A percentile compares a stretch with the other conserved stretches of the same genome.
Conservation (phyloP, 106 monocot genomes). For the Apostasia ramifera region DNA sequence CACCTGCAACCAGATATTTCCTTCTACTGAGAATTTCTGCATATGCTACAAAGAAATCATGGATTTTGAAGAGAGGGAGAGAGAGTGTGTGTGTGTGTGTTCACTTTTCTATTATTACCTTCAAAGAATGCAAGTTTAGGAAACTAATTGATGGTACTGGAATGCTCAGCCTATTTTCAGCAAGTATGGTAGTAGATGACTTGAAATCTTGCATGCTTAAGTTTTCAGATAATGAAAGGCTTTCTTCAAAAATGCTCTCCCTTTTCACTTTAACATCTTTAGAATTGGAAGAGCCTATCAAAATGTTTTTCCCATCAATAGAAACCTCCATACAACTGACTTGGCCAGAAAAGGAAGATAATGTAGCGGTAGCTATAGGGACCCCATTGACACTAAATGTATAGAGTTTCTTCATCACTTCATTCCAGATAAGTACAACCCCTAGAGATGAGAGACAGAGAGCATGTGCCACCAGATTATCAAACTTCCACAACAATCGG, state of each 20-base stretch:
- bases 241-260: slow-evolving; percentile 2
- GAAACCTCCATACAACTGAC: slow-evolving; percentile 83
- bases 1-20: slow-evolving; percentile 30
- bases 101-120: slow-evolving; percentile 36
- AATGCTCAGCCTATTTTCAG: slow-evolving; percentile 21
- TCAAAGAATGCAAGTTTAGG: slow-evolving; percentile 61
- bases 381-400: slow-evolving; percentile 90
- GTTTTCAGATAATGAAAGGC: not conserved
- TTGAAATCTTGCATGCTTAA: not conserved
- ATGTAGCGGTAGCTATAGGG: slow-evolving; percentile 34
- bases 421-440: slow-evolving; percentile 71
- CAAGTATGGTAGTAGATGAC: not conserved
- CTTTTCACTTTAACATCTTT: slow-evolving; percentile 15
- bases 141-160: slow-evolving; percentile 80
- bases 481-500: slow-evolving; percentile 59
- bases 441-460: slow-evolving; percentile 75
- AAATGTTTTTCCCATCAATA: slow-evolving; percentile 56
- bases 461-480: slow-evolving; percentile 34
- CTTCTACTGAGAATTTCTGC: not conserved
- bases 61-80: not conserved
- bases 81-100: not conserved
- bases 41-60: not conserved
- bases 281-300: slow-evolving; percentile 54
- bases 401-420: slow-evolving; percentile 36
- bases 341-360: slow-evolving; percentile 49